Conservation (phyloP, 768 basidiomycete species). For the Phanerodontia chrysosporium region DNA sequence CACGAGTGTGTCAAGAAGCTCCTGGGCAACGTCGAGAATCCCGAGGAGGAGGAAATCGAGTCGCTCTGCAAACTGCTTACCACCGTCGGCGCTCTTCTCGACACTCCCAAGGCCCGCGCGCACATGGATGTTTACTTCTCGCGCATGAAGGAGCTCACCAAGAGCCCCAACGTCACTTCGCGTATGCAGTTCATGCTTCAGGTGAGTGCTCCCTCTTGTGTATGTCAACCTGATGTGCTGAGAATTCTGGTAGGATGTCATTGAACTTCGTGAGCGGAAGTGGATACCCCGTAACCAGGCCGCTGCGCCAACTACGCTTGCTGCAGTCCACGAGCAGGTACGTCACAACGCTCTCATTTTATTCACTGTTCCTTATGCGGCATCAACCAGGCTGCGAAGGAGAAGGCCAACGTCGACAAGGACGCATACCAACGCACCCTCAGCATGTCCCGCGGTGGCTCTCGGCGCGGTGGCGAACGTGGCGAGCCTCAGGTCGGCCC, state of each 20-base stretch:
- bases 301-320: conserved; percentile 82
- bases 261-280: conserved; percentile 80
- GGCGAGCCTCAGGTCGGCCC: conserved; percentile 55
- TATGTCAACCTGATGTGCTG: conserved; percentile 7
- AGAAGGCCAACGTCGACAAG: conserved; percentile 70
- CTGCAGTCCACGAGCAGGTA: conserved; percentile 84
- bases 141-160: conserved; percentile 80
- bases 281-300: conserved; percentile 74
- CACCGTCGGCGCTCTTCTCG: conserved; percentile 83
- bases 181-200: conserved; percentile 96
- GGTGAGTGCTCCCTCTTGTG: conserved; percentile 42
- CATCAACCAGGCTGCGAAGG: conserved; percentile 74
- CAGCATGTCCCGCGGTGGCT: conserved; percentile 88
- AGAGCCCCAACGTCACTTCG: conserved; percentile 69
- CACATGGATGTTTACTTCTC: conserved; percentile 93
- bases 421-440: conserved; percentile 56
- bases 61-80: conserved; percentile 88
- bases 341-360: conserved; percentile 1
- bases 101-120: conserved; percentile 73
- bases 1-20: conserved; percentile 97
- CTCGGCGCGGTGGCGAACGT: conserved; percentile 78
- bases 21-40: conserved; percentile 87
- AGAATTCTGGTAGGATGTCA: conserved; percentile 61
- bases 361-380: conserved; percentile 5
- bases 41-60: conserved; percentile 98